phyloP scores from a whole-genome alignment of 768 basidiomycete genomes.

The Naganishia antarctica region DNA sequence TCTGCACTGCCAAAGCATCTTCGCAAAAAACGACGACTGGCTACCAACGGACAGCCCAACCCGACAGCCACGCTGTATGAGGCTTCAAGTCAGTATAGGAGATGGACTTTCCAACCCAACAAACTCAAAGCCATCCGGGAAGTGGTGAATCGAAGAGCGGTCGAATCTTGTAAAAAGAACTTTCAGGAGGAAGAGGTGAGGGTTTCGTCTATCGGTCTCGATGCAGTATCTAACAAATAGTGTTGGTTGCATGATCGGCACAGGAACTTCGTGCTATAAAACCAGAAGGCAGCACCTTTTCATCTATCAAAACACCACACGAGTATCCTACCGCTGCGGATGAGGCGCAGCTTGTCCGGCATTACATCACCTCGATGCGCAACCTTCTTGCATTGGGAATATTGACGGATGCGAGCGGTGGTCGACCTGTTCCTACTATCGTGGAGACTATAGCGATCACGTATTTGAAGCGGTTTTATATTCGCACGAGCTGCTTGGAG shows the following conservation, averaged over 20 bases:
- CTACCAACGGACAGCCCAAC: constrained; percentile 18
- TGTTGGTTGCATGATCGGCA: too few species aligned
- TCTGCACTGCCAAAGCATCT: neutral
- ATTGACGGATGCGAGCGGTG: constrained; percentile 52
- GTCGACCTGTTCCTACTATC: constrained; percentile 69
- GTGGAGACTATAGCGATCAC: constrained; percentile 87
- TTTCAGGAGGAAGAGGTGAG: constrained; percentile 75
- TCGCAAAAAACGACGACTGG: constrained; percentile 8
- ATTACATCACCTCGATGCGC: constrained; percentile 84
- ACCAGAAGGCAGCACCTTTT: constrained; percentile 24
- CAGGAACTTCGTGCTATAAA: constrained; percentile 26
- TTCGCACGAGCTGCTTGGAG: constrained; percentile 98
- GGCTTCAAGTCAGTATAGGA: constrained; percentile 55
- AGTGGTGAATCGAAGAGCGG: constrained; percentile 68
- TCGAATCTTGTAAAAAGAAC: constrained; percentile 68
- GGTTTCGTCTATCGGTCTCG: constrained; percentile 5
- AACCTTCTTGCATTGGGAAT: constrained; percentile 60
- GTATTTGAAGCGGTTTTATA: constrained; percentile 93
- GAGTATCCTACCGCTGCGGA: constrained; percentile 65
- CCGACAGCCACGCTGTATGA: constrained; percentile 36
- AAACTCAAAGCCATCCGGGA: constrained; percentile 60
- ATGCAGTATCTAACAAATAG: too few species aligned
- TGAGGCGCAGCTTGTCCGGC: constrained; percentile 79
- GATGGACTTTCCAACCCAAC: constrained; percentile 82
- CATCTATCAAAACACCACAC: constrained; percentile 33